These are phyloP conservation scores for Neopestalotiopsis rosae DNA, from an alignment of 2,329 filamentous ascomycete species.

Conservation along the genomic window DNA sequence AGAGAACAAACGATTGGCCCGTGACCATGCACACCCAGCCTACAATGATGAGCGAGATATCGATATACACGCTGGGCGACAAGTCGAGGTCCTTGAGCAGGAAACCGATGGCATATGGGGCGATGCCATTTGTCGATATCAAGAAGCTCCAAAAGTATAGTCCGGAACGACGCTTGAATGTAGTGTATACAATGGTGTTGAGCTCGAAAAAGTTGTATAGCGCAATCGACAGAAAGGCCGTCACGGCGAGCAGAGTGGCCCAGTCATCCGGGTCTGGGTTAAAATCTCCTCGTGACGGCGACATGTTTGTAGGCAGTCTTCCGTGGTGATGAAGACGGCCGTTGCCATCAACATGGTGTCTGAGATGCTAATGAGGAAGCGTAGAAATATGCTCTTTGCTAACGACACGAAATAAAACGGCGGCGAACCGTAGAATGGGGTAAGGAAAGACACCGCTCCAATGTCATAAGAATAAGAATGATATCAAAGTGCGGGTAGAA, in stretches of 20 bases:
- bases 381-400: neutral
- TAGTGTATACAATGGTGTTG: conserved; percentile 40
- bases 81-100: conserved; percentile 37
- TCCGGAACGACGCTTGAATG: conserved; percentile 37
- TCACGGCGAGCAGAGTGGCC: conserved; percentile 4
- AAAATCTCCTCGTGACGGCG: neutral
- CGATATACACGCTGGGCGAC: conserved; percentile 25
- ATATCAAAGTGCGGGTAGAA: neutral
- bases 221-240: conserved; percentile 13
- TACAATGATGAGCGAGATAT: conserved; percentile 5
- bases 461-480: neutral
- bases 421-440: neutral
- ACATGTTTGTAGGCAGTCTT: neutral
- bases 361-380: neutral
- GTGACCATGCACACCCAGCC: conserved; percentile 62
- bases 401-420: neutral
- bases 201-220: conserved; percentile 37
- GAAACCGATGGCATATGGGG: conserved; percentile 37
- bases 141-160: conserved; percentile 40
- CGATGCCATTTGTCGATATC: conserved; percentile 35
- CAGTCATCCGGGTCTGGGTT: conserved; percentile 6
- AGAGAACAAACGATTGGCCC: conserved; percentile 61
- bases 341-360: neutral
- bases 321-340: neutral
- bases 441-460: neutral